Conservation (phyloP, 1,284 basidiomycete genomes). For the Moesziomyces aphidis region DNA sequence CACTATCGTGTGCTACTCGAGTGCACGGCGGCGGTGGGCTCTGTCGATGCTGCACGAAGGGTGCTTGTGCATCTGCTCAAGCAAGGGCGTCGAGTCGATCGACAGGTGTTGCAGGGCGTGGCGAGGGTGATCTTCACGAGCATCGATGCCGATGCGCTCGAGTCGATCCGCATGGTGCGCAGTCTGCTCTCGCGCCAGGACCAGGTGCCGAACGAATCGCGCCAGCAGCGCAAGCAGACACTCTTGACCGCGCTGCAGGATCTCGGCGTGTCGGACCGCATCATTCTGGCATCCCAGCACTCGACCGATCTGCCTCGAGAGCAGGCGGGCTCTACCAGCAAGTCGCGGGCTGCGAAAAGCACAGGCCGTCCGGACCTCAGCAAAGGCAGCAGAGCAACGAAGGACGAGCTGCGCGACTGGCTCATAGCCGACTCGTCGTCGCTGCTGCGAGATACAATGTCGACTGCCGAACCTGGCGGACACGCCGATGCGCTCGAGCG, state of each 20-base stretch:
- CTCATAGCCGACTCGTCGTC: slow-evolving; percentile 28
- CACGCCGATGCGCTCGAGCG: slow-evolving; percentile 4
- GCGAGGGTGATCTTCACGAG: slow-evolving; percentile 30
- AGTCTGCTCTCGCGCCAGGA: neutral
- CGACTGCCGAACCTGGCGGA: neutral
- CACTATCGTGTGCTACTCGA: slow-evolving; percentile 44
- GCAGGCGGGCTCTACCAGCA: neutral
- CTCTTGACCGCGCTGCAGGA: slow-evolving; percentile 14
- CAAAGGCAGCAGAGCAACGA: slow-evolving; percentile 2
- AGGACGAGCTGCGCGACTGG: slow-evolving; percentile 36
- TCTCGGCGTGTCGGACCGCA: slow-evolving; percentile 17
- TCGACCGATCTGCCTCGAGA: slow-evolving; percentile 8
- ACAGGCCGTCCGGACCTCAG: neutral
- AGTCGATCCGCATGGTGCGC: slow-evolving; percentile 20
- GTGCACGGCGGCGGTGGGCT: slow-evolving; percentile 21
- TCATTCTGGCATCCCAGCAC: slow-evolving; percentile 18
- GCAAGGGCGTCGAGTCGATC: slow-evolving; percentile 18
- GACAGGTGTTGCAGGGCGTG: slow-evolving; percentile 19
- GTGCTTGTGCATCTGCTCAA: slow-evolving; percentile 29
- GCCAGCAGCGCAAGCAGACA: slow-evolving; percentile 11
- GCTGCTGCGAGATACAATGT: slow-evolving; percentile 2
- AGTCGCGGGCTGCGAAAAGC: neutral
- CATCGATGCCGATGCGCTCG: slow-evolving; percentile 36
- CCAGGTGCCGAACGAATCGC: neutral
- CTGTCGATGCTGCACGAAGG: slow-evolving; percentile 15